A percentile compares a stretch with the other conserved stretches of the same genome.
Conservation (phyloP, 2,329 filamentous ascomycete species). For the Knufia fluminis region DNA sequence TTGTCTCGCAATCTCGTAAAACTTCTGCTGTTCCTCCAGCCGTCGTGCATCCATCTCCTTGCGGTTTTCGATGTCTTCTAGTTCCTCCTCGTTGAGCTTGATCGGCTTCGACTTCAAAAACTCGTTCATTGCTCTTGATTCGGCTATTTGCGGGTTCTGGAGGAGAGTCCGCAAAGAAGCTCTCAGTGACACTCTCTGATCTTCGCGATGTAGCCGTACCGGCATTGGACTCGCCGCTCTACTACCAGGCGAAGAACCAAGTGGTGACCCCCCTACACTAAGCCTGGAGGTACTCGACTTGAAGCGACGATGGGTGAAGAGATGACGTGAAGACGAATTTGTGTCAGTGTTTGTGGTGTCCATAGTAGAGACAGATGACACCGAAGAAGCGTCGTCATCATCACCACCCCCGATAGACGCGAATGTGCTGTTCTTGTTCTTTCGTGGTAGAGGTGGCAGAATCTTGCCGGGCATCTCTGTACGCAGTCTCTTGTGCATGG, state of each 20-base stretch:
- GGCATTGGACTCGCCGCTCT: constrained; percentile 31
- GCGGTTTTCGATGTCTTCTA: constrained; percentile 67
- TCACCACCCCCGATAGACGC: constrained; percentile 45
- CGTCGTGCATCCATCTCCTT: constrained; percentile 79
- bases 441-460: constrained; percentile 74
- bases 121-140: constrained; percentile 71
- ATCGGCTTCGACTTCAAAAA: constrained; percentile 71
- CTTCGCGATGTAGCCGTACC: constrained; percentile 68
- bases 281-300: constrained; percentile 16
- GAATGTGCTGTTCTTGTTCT: constrained; percentile 71
- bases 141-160: constrained; percentile 72
- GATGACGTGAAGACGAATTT: constrained; percentile 26
- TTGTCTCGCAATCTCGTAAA: constrained; percentile 89
- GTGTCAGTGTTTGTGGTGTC: constrained; percentile 32
- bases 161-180: constrained; percentile 83
- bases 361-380: constrained; percentile 70
- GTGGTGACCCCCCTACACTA: constrained; percentile 12
- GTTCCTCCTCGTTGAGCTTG: constrained; percentile 68
- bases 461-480: constrained; percentile 85
- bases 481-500: constrained; percentile 67
- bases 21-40: constrained; percentile 82
- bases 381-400: constrained; percentile 68
- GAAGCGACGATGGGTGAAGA: constrained; percentile 20
- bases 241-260: constrained; percentile 20
- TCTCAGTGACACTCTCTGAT: constrained; percentile 79